These are phyloP conservation scores for Candida manassasensis DNA, from an alignment of 805 yeast species.

Conservation along the genomic window DNA sequence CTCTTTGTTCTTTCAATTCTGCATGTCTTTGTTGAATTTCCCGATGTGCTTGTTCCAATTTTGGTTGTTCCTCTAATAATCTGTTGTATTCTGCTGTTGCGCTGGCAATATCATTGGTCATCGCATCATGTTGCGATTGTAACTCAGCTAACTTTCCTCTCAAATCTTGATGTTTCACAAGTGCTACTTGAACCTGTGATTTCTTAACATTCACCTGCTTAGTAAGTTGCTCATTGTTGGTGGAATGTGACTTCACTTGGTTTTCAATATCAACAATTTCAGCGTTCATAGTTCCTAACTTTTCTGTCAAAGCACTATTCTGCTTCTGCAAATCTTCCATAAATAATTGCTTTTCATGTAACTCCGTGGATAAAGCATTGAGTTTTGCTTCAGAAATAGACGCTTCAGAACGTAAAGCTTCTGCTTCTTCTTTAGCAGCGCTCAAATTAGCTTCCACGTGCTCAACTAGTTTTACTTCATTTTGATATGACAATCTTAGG, in stretches of 20 bases:
- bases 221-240: slow-evolving; percentile 56
- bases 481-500: slow-evolving; percentile 67
- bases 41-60: slow-evolving; percentile 8
- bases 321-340: slow-evolving; percentile 66
- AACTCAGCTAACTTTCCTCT: slow-evolving; percentile 23
- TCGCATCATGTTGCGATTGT: slow-evolving; percentile 18
- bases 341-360: slow-evolving; percentile 54
- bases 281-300: slow-evolving; percentile 60
- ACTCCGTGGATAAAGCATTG: slow-evolving; percentile 62
- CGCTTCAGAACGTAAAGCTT: slow-evolving; percentile 63
- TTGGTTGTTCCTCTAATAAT: slow-evolving; percentile 13
- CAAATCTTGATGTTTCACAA: slow-evolving; percentile 42
- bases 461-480: slow-evolving; percentile 71
- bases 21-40: slow-evolving; percentile 11
- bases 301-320: slow-evolving; percentile 62
- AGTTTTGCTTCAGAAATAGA: slow-evolving; percentile 74
- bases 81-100: slow-evolving; percentile 14
- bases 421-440: slow-evolving; percentile 62
- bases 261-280: slow-evolving; percentile 57
- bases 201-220: slow-evolving; percentile 61
- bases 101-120: slow-evolving; percentile 19
- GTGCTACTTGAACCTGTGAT: slow-evolving; percentile 65
- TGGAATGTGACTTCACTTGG: slow-evolving; percentile 48
- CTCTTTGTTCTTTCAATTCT: slow-evolving; percentile 1
- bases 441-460: slow-evolving; percentile 61